Evolutionary conservation across 208 protist genomes (phyloP), one percentile per base, ranked within the genome.

Genomic region (Trypanosoma melophagium): DNA sequence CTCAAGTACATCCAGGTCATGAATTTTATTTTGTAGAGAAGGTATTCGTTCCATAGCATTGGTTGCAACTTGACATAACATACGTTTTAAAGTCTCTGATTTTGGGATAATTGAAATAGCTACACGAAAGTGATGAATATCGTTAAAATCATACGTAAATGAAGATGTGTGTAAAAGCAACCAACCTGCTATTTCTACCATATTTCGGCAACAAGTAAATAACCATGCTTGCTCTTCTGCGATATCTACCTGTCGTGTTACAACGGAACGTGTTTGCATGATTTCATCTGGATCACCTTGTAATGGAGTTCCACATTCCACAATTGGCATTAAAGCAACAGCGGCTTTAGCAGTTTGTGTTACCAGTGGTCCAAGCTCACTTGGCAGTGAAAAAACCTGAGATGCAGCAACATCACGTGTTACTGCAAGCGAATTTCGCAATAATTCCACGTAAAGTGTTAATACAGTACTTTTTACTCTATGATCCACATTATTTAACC

Each of bases 1-100:
- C 64, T 93, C 87, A 5, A 93, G 58, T n/a, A 86, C 80, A 65
- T 93, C 87, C 44, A 90, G 38, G 47, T 87, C 56, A 25, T 89
- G 77, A 31, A 90, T 50, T 22, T 55, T 40, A 14, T 28, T 41
- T 41, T 80, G 56, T 28, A 69, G 19, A 42, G 51, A 24, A 1
- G 63, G 56, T 9, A 49, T 44, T 28, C 56, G 31, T 51, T 77
- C 71, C 28, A 77, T 16, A 22, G 59, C 47, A 31, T 44, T 70
- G 55, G 74, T 78, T 8, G 83, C 68, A 17, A 88, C 75, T 45
- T 90, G 79, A 59, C 85, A 91, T 61, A 94, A 85, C 13, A 73
- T 66, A 59, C 77, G 73, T 44, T 80, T 79, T 0, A 90, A 68
- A 40, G 24, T 59, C 40, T 79, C 76, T 54, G 61, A 79, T 25